phyloP scores from a whole-genome alignment of 305 asterid genomes.

The Galium porrigens region DNA sequence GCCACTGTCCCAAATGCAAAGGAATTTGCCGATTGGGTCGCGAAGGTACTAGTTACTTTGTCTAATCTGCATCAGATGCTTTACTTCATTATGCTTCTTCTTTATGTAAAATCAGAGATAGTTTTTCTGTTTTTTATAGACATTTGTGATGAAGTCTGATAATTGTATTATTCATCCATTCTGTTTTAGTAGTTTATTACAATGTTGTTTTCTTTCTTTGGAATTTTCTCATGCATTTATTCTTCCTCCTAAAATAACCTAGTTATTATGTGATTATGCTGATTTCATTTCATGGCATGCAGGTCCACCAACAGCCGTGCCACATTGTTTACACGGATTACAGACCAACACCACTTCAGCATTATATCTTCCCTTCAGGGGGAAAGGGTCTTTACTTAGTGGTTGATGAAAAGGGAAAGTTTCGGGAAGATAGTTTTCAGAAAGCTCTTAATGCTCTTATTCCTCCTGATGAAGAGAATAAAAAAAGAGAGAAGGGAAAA shows the following conservation, averaged over 20 bases:
- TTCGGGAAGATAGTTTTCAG: conserved; percentile 94
- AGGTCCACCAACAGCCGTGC: conserved; percentile 97
- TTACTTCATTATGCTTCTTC: neutral
- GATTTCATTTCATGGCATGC: conserved; percentile 26
- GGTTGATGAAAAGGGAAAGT: conserved; percentile 87
- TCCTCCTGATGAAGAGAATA: conserved; percentile 47
- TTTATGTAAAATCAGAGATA: neutral
- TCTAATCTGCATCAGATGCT: neutral
- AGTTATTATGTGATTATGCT: conserved; percentile 12
- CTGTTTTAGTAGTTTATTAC: neutral
- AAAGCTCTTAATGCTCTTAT: conserved; percentile 74
- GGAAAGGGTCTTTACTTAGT: conserved; percentile 86
- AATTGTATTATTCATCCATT: neutral
- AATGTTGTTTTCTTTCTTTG: neutral
- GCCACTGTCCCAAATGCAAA: conserved; percentile 90
- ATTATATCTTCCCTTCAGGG: conserved; percentile 82
- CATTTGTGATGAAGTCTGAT: neutral
- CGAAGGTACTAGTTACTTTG: conserved; percentile 55
- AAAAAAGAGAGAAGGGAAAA: conserved; percentile 52
- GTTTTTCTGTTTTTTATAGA: neutral
- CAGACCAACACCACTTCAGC: conserved; percentile 97
- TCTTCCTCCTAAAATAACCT: neutral
- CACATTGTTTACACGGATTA: conserved; percentile 94
- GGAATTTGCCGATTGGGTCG: conserved; percentile 96
- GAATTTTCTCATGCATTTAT: neutral